A percentile compares a stretch with the other conserved stretches of the same genome.
Evolutionary conservation across 2,329 filamentous ascomycete genomes (phyloP).

Genomic region (Penicillium sp.): DNA sequence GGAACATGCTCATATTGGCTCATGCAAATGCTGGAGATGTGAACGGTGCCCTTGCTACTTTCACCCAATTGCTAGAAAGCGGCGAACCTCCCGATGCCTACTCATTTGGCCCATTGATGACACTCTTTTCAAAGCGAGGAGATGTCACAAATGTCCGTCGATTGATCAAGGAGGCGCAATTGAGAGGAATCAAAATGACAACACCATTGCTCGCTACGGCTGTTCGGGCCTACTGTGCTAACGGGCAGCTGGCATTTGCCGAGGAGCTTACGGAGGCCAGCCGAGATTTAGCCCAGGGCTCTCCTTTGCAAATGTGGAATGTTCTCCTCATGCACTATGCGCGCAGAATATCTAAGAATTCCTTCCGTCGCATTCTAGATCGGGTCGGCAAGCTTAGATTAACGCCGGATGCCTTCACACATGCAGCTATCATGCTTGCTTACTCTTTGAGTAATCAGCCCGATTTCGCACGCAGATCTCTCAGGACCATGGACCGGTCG

Average conservation of each 20-base stretch:
- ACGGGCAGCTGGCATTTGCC: constrained; percentile 57
- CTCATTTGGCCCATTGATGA: constrained; percentile 74
- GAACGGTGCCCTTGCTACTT: constrained; percentile 63
- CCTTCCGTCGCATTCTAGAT: constrained; percentile 55
- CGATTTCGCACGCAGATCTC: constrained; percentile 57
- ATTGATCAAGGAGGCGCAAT: constrained; percentile 64
- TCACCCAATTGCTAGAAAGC: constrained; percentile 59
- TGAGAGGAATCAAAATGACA: constrained; percentile 53
- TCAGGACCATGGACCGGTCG: constrained; percentile 40
- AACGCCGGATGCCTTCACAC: constrained; percentile 58
- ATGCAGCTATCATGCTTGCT: constrained; percentile 62
- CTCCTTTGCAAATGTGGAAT: constrained; percentile 73
- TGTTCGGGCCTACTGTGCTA: constrained; percentile 67
- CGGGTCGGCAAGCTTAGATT: constrained; percentile 57
- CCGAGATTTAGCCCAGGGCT: constrained; percentile 51
- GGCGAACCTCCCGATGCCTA: constrained; percentile 58
- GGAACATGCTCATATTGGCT: constrained; percentile 76
- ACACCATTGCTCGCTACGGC: constrained; percentile 64
- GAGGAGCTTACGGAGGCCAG: constrained; percentile 61
- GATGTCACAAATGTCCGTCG: constrained; percentile 70
- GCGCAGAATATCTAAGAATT: constrained; percentile 58
- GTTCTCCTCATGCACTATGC: constrained; percentile 71
- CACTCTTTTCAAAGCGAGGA: constrained; percentile 68
- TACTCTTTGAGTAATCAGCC: constrained; percentile 56
- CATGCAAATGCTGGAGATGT: constrained; percentile 68